phyloP scores from a whole-genome alignment of 257 asterid species.

The Asclepias syriaca region DNA sequence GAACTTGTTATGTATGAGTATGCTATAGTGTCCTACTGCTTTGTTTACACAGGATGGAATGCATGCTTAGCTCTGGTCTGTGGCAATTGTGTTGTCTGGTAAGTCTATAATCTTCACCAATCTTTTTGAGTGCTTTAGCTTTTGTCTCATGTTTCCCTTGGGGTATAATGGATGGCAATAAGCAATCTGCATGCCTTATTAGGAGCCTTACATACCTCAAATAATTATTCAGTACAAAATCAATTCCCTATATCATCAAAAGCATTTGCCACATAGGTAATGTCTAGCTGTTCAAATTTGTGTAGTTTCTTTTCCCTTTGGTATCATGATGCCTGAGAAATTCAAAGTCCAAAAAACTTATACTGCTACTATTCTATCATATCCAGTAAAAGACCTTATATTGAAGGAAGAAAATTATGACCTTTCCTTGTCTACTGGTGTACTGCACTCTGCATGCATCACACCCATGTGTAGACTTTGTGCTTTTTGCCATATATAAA shows the following conservation, averaged over 20 bases:
- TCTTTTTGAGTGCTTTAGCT: neutral
- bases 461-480: neutral
- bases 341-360: neutral
- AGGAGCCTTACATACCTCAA: neutral
- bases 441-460: neutral
- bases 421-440: neutral
- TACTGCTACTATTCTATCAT: neutral
- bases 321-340: neutral
- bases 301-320: neutral
- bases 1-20: neutral
- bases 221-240: neutral
- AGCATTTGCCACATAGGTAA: neutral
- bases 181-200: neutral
- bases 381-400: neutral
- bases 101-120: conserved; percentile 19
- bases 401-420: neutral
- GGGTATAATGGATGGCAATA: neutral
- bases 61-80: conserved; percentile 98
- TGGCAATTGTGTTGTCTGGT: conserved; percentile 97
- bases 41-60: conserved; percentile 73
- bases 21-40: conserved; percentile 15
- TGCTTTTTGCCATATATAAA: neutral
- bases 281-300: neutral
- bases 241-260: neutral
- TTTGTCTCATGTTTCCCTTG: neutral